Base-by-base conservation (phyloP, 2,329 filamentous ascomycete species). In the Clonostachys chloroleuca region DNA sequence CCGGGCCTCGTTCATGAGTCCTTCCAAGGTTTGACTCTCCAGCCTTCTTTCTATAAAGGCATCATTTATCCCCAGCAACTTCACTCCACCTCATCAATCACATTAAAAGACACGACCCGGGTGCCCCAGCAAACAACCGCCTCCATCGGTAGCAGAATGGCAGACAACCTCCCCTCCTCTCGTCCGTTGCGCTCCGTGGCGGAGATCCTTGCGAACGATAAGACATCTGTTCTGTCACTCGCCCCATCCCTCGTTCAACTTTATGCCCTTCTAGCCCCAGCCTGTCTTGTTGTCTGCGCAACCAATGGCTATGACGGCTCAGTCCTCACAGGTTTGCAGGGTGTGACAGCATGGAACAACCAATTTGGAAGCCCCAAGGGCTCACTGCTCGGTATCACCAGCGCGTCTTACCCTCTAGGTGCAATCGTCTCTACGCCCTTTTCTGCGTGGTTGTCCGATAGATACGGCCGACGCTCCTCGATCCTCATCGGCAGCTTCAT, bases 381-480 rank as follows among this genome's bases (percentile, higher is more conserved):
- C 42, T n/a, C 18, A 9, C 42, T 44, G 13, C 17, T 14, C 8
- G 42, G 42, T 4, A 44, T 44, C 6, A 44, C 83, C 30, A 73
- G 74, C 2, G 77, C 80, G 2, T 76, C 77, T n/a, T 84, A 83
- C 60, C 78, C 76, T 7, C 66, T 84, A 3, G 80, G 81, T 8
- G 78, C 79, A 12, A 74, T 84, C 49, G 61, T 77, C 7, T 75
- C 76, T 18, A 69, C 83, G 2, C 81, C 80, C 0, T 73, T 84
- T 45, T 74, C 83, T 18, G 73, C 78, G 0, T 63, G 74, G 5
- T 54, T 83, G 12, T 79, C 79, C 42, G 76, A 84, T 49, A 68
- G 60, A 34, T 68, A 77, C 39, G 81, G 81, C 6, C 42, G 47
- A 12, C 47, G 42, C 10, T 48, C 35, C 35, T 48, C 47, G 17